These are phyloP conservation scores for Arthrobotrys entomopaga DNA, from an alignment of 2,329 filamentous ascomycete genomes.

Conservation along the genomic window DNA sequence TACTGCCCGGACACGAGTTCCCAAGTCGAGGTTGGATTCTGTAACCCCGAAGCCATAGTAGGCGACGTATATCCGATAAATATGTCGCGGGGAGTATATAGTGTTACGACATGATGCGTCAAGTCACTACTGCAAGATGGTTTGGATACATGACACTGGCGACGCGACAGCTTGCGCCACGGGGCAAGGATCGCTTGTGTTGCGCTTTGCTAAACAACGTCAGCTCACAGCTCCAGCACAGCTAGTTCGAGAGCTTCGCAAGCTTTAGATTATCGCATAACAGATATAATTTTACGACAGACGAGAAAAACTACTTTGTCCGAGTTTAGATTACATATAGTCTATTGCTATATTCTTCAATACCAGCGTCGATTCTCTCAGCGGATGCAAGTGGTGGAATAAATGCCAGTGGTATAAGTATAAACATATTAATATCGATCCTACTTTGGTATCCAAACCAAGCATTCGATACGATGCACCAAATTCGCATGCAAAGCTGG, in stretches of 20 bases:
- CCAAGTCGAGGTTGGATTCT: constrained; percentile 81
- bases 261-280: not conserved
- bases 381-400: too few relatives aligned
- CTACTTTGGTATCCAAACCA: too few relatives aligned
- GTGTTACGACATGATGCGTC: constrained; percentile 53
- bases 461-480: too few relatives aligned
- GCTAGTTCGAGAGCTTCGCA: not conserved
- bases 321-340: too few relatives aligned
- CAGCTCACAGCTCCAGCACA: not conserved
- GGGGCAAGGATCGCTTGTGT: constrained; percentile 33
- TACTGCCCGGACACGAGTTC: constrained; percentile 91
- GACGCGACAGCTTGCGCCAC: constrained; percentile 45
- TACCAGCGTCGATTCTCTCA: too few relatives aligned
- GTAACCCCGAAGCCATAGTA: constrained; percentile 53
- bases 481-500: too few relatives aligned
- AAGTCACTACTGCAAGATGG: constrained; percentile 1
- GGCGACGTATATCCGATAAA: constrained; percentile 49
- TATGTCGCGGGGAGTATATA: constrained; percentile 25
- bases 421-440: too few relatives aligned
- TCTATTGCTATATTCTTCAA: too few relatives aligned
- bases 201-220: constrained; percentile 30
- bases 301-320: too few relatives aligned
- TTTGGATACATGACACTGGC: constrained; percentile 14
- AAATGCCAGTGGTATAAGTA: too few relatives aligned
- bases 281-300: not conserved